A percentile compares a stretch with the other conserved stretches of the same genome.
These are phyloP conservation scores for Astrocystis sublimbata DNA, from an alignment of 495 filamentous ascomycete species.

Conservation along the genomic window DNA sequence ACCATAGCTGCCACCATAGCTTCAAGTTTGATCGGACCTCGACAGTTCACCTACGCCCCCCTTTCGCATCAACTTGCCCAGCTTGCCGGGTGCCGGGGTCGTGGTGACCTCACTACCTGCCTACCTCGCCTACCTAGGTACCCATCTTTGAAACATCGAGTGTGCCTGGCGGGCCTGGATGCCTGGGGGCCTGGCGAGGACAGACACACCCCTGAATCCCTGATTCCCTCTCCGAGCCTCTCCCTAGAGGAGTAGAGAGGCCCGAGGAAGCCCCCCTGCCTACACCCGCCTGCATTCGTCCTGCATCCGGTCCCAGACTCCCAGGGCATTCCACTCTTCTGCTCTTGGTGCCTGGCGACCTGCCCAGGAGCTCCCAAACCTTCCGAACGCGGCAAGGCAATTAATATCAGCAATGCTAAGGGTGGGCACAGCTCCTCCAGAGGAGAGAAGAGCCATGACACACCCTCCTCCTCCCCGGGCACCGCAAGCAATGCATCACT, in stretches of 20 bases:
- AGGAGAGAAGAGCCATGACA: neutral
- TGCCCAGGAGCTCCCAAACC: constrained; percentile 15
- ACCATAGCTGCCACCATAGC: neutral
- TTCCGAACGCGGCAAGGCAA: constrained; percentile 39
- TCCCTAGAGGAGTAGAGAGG: neutral
- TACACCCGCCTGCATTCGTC: too few relatives aligned
- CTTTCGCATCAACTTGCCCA: too few relatives aligned
- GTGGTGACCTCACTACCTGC: too few relatives aligned
- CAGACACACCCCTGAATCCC: constrained; percentile 4
- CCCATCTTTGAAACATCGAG: constrained; percentile 5
- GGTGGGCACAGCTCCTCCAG: constrained; percentile 29
- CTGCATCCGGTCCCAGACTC: neutral
- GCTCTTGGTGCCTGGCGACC: constrained; percentile 2
- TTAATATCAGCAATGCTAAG: constrained; percentile 51
- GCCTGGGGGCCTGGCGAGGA: too few relatives aligned
- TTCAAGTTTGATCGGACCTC: neutral
- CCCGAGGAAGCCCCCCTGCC: too few relatives aligned
- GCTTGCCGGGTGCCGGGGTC: too few relatives aligned
- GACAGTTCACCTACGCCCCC: neutral
- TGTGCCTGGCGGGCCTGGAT: too few relatives aligned
- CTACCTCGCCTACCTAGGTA: too few relatives aligned
- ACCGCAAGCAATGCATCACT: neutral
- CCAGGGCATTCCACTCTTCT: constrained; percentile 6
- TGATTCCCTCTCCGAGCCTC: too few relatives aligned
- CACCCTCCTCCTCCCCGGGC: neutral